Conservation (phyloP, 805 yeast species). For the Candida alai region DNA sequence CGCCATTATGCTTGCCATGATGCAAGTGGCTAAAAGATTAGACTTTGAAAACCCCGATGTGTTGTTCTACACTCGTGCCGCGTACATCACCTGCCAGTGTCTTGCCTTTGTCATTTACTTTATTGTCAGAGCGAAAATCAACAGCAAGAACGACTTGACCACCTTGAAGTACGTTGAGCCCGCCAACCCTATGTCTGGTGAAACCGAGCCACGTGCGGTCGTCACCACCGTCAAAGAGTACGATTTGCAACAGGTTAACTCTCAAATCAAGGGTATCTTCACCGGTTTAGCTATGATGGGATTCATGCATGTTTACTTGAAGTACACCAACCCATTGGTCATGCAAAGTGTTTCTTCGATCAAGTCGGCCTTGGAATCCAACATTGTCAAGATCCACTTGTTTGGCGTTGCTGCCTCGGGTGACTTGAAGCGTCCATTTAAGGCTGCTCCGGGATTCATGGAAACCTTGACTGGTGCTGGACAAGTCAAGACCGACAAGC, state of each 20-base stretch:
- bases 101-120: constrained; percentile 65
- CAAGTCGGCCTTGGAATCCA: constrained; percentile 85
- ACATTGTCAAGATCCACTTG: constrained; percentile 86
- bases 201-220: constrained; percentile 66
- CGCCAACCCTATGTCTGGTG: constrained; percentile 74
- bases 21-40: constrained; percentile 87
- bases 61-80: constrained; percentile 69
- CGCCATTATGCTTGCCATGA: constrained; percentile 89
- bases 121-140: constrained; percentile 56
- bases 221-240: constrained; percentile 93
- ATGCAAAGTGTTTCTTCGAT: constrained; percentile 91
- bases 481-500: constrained; percentile 78
- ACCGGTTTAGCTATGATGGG: constrained; percentile 95
- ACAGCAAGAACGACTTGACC: constrained; percentile 80
- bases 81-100: constrained; percentile 64
- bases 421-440: constrained; percentile 95
- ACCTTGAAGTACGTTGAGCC: constrained; percentile 89
- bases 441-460: constrained; percentile 56
- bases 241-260: constrained; percentile 82
- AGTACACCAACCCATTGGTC: constrained; percentile 93
- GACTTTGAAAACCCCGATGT: constrained; percentile 82
- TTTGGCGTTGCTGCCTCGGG: constrained; percentile 81
- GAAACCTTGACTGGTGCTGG: constrained; percentile 54
- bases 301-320: constrained; percentile 96
- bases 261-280: constrained; percentile 76